These are phyloP conservation scores for Lentinula raphanica DNA, from an alignment of 768 basidiomycete genomes.

Conservation along the genomic window DNA sequence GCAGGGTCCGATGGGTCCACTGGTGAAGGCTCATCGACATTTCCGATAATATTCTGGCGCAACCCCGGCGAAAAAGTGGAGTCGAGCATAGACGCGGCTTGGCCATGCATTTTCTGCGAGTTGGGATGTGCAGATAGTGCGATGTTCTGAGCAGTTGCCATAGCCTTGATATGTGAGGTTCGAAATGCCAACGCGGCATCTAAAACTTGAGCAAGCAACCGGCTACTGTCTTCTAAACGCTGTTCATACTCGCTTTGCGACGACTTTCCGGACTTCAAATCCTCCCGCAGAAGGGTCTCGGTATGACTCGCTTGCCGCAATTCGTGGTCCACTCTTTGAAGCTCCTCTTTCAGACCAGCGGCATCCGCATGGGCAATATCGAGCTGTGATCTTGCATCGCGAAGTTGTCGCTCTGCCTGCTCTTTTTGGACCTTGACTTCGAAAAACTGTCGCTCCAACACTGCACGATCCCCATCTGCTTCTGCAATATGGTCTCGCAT, in stretches of 20 bases:
- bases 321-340: slow-evolving; percentile 66
- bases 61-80: slow-evolving; percentile 42
- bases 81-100: slow-evolving; percentile 39
- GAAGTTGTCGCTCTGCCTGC: slow-evolving; percentile 54
- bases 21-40: slow-evolving; percentile 61
- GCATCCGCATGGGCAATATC: slow-evolving; percentile 68
- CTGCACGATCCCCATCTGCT: slow-evolving; percentile 89
- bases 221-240: slow-evolving; percentile 55
- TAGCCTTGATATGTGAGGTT: slow-evolving; percentile 68
- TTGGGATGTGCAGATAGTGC: slow-evolving; percentile 42
- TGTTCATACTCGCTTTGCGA: slow-evolving; percentile 68
- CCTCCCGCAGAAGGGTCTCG: slow-evolving; percentile 68
- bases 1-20: slow-evolving; percentile 73
- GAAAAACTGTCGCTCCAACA: slow-evolving; percentile 82
- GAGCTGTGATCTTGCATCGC: slow-evolving; percentile 53
- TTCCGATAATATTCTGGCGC: slow-evolving; percentile 51
- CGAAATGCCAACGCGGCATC: slow-evolving; percentile 77
- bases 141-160: slow-evolving; percentile 57
- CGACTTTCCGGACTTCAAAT: slow-evolving; percentile 62
- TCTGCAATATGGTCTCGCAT: slow-evolving; percentile 89
- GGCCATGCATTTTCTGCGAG: slow-evolving; percentile 26
- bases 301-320: slow-evolving; percentile 60
- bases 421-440: slow-evolving; percentile 65
- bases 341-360: slow-evolving; percentile 64
- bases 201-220: slow-evolving; percentile 76